Conservation (phyloP, 1,139 yeast species). For the Pichia sp. region DNA sequence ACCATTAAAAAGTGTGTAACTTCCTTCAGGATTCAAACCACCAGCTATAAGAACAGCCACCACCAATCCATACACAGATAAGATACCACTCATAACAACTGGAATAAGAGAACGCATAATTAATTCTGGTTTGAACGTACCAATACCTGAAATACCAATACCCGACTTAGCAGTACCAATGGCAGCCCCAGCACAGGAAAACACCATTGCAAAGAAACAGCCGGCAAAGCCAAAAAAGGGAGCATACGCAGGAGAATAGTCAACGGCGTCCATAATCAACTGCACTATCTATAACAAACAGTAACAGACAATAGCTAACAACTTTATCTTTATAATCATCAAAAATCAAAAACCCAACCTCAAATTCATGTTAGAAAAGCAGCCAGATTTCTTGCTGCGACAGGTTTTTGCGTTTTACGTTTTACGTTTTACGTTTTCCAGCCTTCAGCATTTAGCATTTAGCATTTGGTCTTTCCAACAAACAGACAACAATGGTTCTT, state of each 20-base stretch:
- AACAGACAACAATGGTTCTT: not conserved
- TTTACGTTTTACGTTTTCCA: not conserved
- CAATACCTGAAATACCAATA: constrained; percentile 89
- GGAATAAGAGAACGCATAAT: constrained; percentile 85
- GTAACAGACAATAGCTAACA: not conserved
- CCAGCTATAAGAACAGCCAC: constrained; percentile 96
- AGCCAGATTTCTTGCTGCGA: not conserved
- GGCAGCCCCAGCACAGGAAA: constrained; percentile 94
- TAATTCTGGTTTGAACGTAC: constrained; percentile 76
- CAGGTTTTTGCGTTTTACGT: not conserved
- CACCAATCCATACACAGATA: constrained; percentile 92
- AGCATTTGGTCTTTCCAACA: no score
- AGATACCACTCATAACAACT: constrained; percentile 96
- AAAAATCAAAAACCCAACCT: not conserved
- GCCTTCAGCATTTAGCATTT: no score
- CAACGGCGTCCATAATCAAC: not conserved
- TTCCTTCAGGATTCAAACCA: constrained; percentile 67
- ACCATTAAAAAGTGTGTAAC: constrained; percentile 86
- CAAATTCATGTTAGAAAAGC: not conserved
- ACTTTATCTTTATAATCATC: not conserved
- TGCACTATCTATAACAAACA: not conserved
- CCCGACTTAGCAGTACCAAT: constrained; percentile 98
- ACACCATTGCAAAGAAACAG: constrained; percentile 85
- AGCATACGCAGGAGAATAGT: constrained; percentile 69
- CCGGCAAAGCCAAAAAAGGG: constrained; percentile 96